Base-by-base conservation (phyloP, 495 filamentous ascomycete genomes). In the Alectoria sarmentosa region DNA sequence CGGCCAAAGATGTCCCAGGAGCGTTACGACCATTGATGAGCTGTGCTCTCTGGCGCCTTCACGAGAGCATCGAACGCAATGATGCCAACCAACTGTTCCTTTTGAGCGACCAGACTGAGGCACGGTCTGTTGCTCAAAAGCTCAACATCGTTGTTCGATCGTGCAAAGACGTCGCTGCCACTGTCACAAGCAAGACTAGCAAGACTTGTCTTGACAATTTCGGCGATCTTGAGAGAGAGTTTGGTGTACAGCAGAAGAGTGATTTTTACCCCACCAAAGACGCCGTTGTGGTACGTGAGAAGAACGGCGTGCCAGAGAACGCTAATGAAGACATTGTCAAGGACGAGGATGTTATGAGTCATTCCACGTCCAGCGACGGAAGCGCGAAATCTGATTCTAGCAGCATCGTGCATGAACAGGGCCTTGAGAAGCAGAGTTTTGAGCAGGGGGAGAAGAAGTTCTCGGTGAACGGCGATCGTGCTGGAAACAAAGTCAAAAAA, bases 31-130 rank as follows among this genome's bases (percentile, higher is more conserved):
- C 67, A 48, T 23, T 71, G 11, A 62, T 71, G 48, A 67, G 69
- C 56, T 69, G 60, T 65, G 57, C 62, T 23, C 65, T 71, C 11
- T 71, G 69, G 69, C 65, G 65, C 14, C 49, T 71, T 4, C 66
- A 71, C 58, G 69, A 71, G 52, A 69, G 65, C 30, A 67, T 67
- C 38, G 58, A 66, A 30, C 64, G 67, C 7, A 66, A 65, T 46
- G 67, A 71, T 60, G 58, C 57, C 7, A 65, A 69, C 14, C 61
- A 65, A 17, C 42, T 68, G 36, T 67, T 67, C 52, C 41, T 71
- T 0, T 34, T 69, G n/a, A 67, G 60, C 55, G 54, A 71, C 23
- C 58, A 71, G 21, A 23, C 48, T 23, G 58, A 64, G 15, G 52
- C 57, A 37, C 17, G 23, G 23, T 32, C 21, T 36, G 58, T 67